Evolutionary conservation across 2,329 filamentous ascomycete species (phyloP).

Genomic region (Apiospora marii): DNA sequence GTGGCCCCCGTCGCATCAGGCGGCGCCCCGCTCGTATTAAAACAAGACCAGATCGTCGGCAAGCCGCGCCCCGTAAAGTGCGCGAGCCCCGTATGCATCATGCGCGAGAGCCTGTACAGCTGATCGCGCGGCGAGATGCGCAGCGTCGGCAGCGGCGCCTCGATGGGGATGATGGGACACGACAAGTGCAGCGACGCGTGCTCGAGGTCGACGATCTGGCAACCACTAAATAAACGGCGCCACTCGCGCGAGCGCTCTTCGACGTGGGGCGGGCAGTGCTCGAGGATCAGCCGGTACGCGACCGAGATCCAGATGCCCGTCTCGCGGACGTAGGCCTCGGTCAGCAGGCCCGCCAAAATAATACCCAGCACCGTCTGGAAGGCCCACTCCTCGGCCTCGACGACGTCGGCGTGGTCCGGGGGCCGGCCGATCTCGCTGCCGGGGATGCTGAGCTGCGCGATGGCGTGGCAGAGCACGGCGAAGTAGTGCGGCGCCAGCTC

Average conservation of each 20-base stretch:
- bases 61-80: slow-evolving; percentile 52
- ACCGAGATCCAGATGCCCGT: slow-evolving; percentile 54
- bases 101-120: slow-evolving; percentile 50
- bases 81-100: slow-evolving; percentile 53
- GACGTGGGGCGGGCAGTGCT: slow-evolving; percentile 49
- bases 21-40: slow-evolving; percentile 37
- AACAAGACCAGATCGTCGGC: slow-evolving; percentile 53
- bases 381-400: slow-evolving; percentile 46
- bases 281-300: slow-evolving; percentile 50
- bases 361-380: slow-evolving; percentile 53
- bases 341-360: slow-evolving; percentile 50
- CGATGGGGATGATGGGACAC: slow-evolving; percentile 50
- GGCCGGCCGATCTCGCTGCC: slow-evolving; percentile 38
- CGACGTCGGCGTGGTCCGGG: slow-evolving; percentile 32
- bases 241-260: slow-evolving; percentile 49
- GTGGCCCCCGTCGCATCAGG: slow-evolving; percentile 31
- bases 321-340: slow-evolving; percentile 50
- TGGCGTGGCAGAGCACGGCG: slow-evolving; percentile 46
- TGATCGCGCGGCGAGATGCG: slow-evolving; percentile 49
- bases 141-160: slow-evolving; percentile 47
- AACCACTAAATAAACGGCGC: slow-evolving; percentile 48
- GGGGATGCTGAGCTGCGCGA: slow-evolving; percentile 50
- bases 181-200: slow-evolving; percentile 52
- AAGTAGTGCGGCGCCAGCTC: slow-evolving; percentile 49
- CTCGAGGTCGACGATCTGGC: slow-evolving; percentile 53